phyloP scores from a whole-genome alignment of 441 rosid species.

The Cnidoscolus chayamansa region DNA sequence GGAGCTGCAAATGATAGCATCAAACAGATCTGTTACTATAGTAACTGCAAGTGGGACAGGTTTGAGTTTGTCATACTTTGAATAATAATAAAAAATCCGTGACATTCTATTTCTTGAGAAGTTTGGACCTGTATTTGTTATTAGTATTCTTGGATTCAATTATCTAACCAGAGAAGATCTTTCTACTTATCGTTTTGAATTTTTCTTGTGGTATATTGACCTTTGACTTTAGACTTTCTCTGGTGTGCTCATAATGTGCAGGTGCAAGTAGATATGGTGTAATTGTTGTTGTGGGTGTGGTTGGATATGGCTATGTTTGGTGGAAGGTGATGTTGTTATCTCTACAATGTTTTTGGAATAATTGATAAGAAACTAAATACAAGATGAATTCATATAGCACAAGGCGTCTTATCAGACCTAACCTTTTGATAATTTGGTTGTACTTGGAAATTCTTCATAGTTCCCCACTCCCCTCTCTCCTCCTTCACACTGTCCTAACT shows the following conservation, averaged over 20 bases:
- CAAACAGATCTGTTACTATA: conserved; percentile 66
- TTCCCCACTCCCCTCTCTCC: too few species aligned
- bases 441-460: background rate
- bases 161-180: background rate
- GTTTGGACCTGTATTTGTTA: background rate
- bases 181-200: background rate
- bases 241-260: conserved; percentile 29
- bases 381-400: background rate
- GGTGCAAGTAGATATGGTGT: conserved; percentile 65
- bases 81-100: background rate
- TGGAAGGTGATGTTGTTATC: conserved; percentile 72
- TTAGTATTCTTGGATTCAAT: background rate
- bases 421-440: background rate
- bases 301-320: conserved; percentile 94
- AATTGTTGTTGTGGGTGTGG: conserved; percentile 58
- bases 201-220: background rate
- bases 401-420: background rate
- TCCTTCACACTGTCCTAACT: background rate
- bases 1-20: conserved; percentile 56
- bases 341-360: background rate
- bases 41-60: conserved; percentile 71
- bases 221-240: conserved; percentile 2
- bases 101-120: background rate
- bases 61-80: conserved; percentile 24
- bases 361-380: background rate